Percentiles rank a stretch among this genome's conserved stretches.
Evolutionary conservation across 73 alveolate genomes (phyloP).

Genomic region (Strombidium stylifer): DNA sequence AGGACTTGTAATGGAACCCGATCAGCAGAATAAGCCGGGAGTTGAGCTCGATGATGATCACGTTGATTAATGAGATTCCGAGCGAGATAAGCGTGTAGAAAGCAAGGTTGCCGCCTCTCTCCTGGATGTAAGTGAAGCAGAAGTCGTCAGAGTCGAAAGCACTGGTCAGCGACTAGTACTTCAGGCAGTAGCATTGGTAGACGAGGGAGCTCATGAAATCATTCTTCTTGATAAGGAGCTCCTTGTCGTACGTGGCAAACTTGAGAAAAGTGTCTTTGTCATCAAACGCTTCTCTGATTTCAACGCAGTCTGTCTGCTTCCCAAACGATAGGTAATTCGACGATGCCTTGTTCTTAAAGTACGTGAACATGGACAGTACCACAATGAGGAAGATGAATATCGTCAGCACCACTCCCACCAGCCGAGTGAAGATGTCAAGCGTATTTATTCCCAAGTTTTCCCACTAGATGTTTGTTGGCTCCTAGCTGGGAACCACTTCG

Average conservation of each 20-base stretch:
- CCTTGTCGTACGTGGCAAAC: no score
- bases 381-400: not conserved
- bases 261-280: not conserved
- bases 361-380: conserved; percentile 5
- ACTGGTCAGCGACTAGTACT: no score
- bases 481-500: not conserved
- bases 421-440: not conserved
- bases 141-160: conserved; percentile 7
- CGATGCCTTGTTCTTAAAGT: conserved; percentile 6
- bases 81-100: conserved; percentile 1
- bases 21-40: conserved; percentile 14
- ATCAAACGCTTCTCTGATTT: not conserved
- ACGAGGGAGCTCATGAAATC: no score
- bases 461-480: conserved; percentile 54
- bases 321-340: not conserved
- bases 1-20: conserved; percentile 32
- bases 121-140: conserved; percentile 17
- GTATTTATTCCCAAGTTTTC: conserved; percentile 12
- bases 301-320: not conserved
- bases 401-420: not conserved
- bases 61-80: conserved; percentile 29
- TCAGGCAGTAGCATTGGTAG: no score
- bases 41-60: conserved; percentile 6
- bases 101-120: not conserved
- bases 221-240: no score